phyloP scores from a whole-genome alignment of 2,329 filamentous ascomycete species.

The Epicoccum sorghinum region DNA sequence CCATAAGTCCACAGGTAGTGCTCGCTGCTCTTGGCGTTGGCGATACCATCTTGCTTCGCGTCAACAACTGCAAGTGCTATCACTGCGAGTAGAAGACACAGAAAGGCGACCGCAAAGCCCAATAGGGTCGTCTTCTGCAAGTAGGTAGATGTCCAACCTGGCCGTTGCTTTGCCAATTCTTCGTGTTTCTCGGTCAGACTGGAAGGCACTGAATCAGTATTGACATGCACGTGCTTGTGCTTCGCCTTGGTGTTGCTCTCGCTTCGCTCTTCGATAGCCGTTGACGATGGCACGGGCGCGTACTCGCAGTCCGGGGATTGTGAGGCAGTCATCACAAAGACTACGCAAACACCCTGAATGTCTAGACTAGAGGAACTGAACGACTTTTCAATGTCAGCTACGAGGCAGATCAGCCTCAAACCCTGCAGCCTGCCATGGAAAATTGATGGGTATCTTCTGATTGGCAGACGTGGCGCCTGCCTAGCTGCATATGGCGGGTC shows the following conservation, averaged over 20 bases:
- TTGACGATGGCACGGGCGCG: not conserved
- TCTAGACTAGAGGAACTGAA: not conserved
- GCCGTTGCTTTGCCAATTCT: not conserved
- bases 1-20: constrained; percentile 18
- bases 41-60: constrained; percentile 1
- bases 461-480: constrained; percentile 3
- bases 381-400: not conserved
- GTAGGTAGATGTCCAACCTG: constrained; percentile 5
- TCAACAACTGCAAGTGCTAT: constrained; percentile 3
- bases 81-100: not conserved
- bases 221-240: not conserved
- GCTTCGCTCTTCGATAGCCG: not conserved
- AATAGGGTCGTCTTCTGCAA: not conserved
- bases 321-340: not conserved
- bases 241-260: not conserved
- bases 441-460: not conserved
- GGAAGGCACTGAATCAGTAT: not conserved
- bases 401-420: not conserved
- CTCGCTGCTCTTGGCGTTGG: constrained; percentile 1
- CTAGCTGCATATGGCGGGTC: not conserved
- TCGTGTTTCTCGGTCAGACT: not conserved
- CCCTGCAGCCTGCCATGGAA: not conserved
- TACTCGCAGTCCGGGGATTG: not conserved
- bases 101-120: not conserved
- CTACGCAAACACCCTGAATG: not conserved